Evolutionary conservation across 176 grass and related monocot species (phyloP).

Genomic region (Ananas comosus): DNA sequence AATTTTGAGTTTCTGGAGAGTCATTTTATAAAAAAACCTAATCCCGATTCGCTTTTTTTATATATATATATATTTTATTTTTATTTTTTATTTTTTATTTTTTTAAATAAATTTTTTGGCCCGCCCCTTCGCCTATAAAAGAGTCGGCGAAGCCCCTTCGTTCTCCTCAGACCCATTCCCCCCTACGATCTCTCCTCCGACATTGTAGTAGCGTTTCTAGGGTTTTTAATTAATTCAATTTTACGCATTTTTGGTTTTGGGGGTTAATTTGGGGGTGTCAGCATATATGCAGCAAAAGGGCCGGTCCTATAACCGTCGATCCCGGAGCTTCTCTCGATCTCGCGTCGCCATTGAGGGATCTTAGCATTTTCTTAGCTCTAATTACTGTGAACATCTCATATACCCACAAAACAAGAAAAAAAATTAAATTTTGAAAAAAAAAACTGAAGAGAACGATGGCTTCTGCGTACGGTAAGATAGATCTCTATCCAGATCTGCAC

Average conservation of each 20-base stretch:
- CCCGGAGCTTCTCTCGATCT: constrained; percentile 86
- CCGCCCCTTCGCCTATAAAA: background rate
- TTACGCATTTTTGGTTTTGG: background rate
- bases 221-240: background rate
- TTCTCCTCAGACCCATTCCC: background rate
- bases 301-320: constrained; percentile 49
- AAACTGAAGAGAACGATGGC: constrained; percentile 3
- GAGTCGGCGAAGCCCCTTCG: background rate
- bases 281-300: constrained; percentile 57
- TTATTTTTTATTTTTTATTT: too few species aligned
- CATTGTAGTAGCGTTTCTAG: background rate
- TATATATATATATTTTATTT: too few species aligned
- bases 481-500: constrained; percentile 20
- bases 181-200: background rate
- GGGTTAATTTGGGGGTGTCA: background rate
- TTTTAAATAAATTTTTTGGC: too few species aligned
- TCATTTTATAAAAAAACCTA: too few species aligned
- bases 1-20: too few species aligned
- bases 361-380: constrained; percentile 10
- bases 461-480: constrained; percentile 36
- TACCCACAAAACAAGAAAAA: background rate
- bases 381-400: background rate
- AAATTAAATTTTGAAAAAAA: background rate
- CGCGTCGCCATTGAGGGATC: constrained; percentile 83
- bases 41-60: too few species aligned